phyloP scores from a whole-genome alignment of 148 eudicot genomes.

The Chenopodium quinoa region DNA sequence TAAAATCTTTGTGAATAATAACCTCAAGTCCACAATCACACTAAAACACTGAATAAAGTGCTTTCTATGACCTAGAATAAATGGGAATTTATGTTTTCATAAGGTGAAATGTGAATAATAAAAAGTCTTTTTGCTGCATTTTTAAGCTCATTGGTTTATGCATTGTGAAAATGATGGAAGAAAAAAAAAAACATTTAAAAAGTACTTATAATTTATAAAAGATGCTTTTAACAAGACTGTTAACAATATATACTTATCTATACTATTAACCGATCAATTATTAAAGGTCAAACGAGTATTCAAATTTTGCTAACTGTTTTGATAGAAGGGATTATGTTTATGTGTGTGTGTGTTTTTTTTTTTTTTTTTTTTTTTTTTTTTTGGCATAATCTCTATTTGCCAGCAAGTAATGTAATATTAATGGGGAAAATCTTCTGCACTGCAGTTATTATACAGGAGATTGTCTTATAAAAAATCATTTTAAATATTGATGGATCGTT shows the following conservation, averaged over 20 bases:
- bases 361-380: neutral
- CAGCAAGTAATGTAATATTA: neutral
- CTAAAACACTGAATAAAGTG: too few relatives aligned
- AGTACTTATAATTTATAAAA: too few relatives aligned
- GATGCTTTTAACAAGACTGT: too few relatives aligned
- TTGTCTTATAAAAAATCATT: neutral
- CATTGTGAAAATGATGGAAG: too few relatives aligned
- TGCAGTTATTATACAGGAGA: constrained; percentile 16
- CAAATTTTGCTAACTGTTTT: neutral
- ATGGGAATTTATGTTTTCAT: too few relatives aligned
- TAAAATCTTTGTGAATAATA: too few relatives aligned
- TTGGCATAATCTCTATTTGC: neutral
- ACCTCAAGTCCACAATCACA: too few relatives aligned
- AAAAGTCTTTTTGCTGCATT: too few relatives aligned
- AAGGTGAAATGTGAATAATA: too few relatives aligned
- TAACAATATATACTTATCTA: neutral
- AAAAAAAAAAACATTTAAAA: too few relatives aligned
- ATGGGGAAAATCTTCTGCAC: neutral
- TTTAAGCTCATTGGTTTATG: too few relatives aligned
- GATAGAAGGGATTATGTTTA: neutral
- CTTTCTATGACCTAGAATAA: too few relatives aligned
- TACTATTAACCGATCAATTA: neutral
- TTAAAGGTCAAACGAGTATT: neutral
- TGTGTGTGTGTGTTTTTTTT: neutral
- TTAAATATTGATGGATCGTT: constrained; percentile 67